Evolutionary conservation across 345 rosid species (phyloP).

Genomic region (Rhizophora mangle): DNA sequence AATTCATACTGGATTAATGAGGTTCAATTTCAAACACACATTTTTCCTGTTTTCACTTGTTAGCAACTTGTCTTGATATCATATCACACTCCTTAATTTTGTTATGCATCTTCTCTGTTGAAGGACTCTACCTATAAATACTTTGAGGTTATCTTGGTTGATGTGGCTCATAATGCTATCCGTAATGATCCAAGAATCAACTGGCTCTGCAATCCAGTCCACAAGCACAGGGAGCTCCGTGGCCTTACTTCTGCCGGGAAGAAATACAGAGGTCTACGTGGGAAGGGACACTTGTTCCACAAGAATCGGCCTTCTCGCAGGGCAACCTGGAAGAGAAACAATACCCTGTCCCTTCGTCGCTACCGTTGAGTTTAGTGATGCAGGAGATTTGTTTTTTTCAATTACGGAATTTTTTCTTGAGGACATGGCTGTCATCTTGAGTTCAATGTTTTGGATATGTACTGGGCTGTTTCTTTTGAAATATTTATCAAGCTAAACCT

Average conservation of each 20-base stretch:
- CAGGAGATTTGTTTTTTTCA: background rate
- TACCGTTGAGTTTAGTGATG: slow-evolving; percentile 53
- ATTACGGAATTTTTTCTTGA: background rate
- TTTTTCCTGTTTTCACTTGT: background rate
- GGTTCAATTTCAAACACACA: slow-evolving; percentile 33
- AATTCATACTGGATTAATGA: slow-evolving; percentile 98
- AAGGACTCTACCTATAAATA: slow-evolving; percentile 97
- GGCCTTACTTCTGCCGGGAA: slow-evolving; percentile 98
- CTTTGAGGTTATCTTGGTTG: slow-evolving; percentile 84
- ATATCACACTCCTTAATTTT: background rate
- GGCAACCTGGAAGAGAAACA: slow-evolving; percentile 97
- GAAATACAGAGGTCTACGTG: slow-evolving; percentile 90
- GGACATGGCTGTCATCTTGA: slow-evolving; percentile 2
- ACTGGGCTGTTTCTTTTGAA: background rate
- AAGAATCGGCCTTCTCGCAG: slow-evolving; percentile 91
- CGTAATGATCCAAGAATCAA: slow-evolving; percentile 86
- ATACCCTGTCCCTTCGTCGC: slow-evolving; percentile 80
- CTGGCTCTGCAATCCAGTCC: slow-evolving; percentile 95
- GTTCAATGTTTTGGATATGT: slow-evolving; percentile 14
- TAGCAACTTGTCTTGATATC: background rate
- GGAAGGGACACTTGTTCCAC: slow-evolving; percentile 86
- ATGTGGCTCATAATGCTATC: slow-evolving; percentile 76
- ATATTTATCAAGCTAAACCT: background rate
- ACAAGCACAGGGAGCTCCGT: slow-evolving; percentile 97
- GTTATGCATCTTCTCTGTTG: background rate